These are phyloP conservation scores for Graphilbum sp. DNA, from an alignment of 2,329 filamentous ascomycete genomes.

Conservation along the genomic window DNA sequence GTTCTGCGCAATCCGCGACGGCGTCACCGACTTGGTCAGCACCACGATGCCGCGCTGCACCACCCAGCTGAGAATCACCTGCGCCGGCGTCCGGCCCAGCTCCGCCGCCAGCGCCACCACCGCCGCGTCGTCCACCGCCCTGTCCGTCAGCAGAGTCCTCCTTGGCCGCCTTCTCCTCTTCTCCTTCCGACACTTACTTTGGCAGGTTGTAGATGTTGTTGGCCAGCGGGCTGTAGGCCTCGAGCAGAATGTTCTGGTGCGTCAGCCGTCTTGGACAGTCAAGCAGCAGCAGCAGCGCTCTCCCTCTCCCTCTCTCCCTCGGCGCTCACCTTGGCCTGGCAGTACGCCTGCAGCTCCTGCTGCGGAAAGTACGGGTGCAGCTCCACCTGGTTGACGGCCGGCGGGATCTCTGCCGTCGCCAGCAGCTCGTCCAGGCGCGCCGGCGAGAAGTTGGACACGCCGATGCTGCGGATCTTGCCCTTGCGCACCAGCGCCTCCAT, in stretches of 20 bases:
- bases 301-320: too few species aligned
- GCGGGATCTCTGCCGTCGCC: constrained; percentile 33
- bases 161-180: too few species aligned
- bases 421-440: constrained; percentile 25
- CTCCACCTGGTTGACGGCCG: constrained; percentile 53
- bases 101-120: constrained; percentile 21
- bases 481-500: constrained; percentile 22
- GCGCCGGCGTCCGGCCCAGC: constrained; percentile 21
- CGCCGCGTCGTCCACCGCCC: constrained; percentile 30
- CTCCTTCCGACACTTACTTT: too few species aligned
- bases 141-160: too few species aligned
- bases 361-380: constrained; percentile 54
- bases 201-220: constrained; percentile 25
- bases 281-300: too few species aligned
- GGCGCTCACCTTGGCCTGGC: constrained; percentile 36
- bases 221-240: constrained; percentile 49
- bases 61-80: constrained; percentile 36
- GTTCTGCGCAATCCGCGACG: constrained; percentile 31
- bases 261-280: too few species aligned
- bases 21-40: constrained; percentile 37
- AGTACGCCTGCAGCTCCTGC: constrained; percentile 37
- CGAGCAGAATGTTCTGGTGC: constrained; percentile 38
- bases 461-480: constrained; percentile 27
- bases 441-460: constrained; percentile 34
- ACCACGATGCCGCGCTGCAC: constrained; percentile 36